Evolutionary conservation across 75 land plant species (phyloP).

Genomic region (Larix kaempferi): DNA sequence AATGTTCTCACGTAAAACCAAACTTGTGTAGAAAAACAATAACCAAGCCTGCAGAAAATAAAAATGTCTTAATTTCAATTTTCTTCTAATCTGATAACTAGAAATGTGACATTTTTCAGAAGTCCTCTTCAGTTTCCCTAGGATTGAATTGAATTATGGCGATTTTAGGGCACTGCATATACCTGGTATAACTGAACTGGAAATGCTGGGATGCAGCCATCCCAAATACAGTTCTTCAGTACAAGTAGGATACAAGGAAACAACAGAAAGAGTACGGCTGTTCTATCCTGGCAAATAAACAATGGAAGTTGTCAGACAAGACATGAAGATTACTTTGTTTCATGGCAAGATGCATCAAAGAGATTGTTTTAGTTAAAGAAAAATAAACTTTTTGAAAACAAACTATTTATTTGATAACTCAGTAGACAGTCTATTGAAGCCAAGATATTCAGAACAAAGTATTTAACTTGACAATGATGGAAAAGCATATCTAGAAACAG

Average conservation of each 20-base stretch:
- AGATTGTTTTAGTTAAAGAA: background rate
- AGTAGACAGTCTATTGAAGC: background rate
- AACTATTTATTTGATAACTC: background rate
- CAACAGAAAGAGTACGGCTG: slow-evolving; percentile 77
- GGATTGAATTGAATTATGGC: background rate
- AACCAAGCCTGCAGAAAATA: slow-evolving; percentile 81
- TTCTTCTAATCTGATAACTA: slow-evolving; percentile 4
- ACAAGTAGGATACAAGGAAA: slow-evolving; percentile 73
- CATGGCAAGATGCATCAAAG: background rate
- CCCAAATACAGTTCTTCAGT: slow-evolving; percentile 71
- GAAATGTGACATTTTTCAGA: background rate
- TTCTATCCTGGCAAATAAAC: slow-evolving; percentile 77
- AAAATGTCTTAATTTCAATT: slow-evolving; percentile 4
- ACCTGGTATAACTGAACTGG: slow-evolving; percentile 97
- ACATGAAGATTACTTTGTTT: background rate
- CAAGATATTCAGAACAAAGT: background rate
- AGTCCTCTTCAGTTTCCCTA: background rate
- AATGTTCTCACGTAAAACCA: slow-evolving; percentile 93
- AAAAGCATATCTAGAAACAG: background rate
- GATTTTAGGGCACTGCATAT: background rate
- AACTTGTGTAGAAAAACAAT: slow-evolving; percentile 81
- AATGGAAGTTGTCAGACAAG: background rate
- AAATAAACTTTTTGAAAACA: background rate
- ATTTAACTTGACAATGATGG: background rate
- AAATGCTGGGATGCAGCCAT: slow-evolving; percentile 91